Evolutionary conservation across 257 asterid species (phyloP).

Genomic region (Primulina tabacum): DNA sequence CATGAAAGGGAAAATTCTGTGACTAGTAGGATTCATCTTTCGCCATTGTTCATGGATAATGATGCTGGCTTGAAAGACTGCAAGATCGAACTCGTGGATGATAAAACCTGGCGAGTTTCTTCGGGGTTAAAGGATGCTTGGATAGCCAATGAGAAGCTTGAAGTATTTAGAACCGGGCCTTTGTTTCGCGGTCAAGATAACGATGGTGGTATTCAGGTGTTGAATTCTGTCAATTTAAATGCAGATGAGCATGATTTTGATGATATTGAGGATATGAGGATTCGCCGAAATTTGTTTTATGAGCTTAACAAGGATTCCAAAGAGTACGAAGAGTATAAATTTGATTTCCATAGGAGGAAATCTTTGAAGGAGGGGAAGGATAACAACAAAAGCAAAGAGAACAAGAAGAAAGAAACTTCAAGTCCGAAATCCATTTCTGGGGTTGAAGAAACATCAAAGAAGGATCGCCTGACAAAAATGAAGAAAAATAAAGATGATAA

Average conservation of each 20-base stretch:
- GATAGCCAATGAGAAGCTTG: constrained; percentile 35
- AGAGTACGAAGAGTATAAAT: constrained; percentile 69
- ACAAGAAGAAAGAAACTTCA: constrained; percentile 30
- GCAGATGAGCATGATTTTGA: constrained; percentile 44
- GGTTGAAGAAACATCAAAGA: constrained; percentile 30
- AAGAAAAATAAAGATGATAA: constrained; percentile 28
- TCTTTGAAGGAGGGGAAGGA: constrained; percentile 35
- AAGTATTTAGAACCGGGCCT: constrained; percentile 19
- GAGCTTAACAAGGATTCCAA: constrained; percentile 76
- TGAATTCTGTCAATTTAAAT: constrained; percentile 22
- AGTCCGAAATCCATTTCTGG: constrained; percentile 1
- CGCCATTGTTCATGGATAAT: constrained; percentile 46
- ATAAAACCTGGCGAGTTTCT: constrained; percentile 64
- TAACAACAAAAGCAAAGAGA: constrained; percentile 27
- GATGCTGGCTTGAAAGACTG: constrained; percentile 32
- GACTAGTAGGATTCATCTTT: constrained; percentile 41
- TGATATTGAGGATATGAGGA: constrained; percentile 75
- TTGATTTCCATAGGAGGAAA: constrained; percentile 67
- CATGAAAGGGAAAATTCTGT: constrained; percentile 29
- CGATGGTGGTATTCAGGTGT: constrained; percentile 16
- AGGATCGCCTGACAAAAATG: constrained; percentile 27
- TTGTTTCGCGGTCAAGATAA: constrained; percentile 21
- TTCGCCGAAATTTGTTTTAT: constrained; percentile 68
- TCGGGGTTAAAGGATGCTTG: constrained; percentile 64
- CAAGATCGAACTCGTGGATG: constrained; percentile 57